Conservation (phyloP, 2,329 filamentous ascomycete genomes). For the Lachnellula arida region DNA sequence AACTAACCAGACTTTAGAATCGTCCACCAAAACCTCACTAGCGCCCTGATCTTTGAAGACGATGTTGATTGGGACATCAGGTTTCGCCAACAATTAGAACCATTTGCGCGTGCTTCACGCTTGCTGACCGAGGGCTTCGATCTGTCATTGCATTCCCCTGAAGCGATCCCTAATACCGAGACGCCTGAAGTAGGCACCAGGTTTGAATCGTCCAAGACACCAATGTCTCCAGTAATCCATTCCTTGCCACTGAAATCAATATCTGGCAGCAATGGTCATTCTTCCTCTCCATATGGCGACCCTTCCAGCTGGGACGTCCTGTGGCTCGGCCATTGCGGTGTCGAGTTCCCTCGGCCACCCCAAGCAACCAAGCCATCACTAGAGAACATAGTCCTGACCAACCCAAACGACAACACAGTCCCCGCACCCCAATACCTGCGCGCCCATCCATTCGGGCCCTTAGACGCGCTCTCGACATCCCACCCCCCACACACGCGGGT, state of each 20-base stretch:
- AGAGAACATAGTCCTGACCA: conserved; percentile 11
- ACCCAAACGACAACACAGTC: conserved; percentile 11
- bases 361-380: neutral
- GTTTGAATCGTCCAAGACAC: conserved; percentile 12
- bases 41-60: conserved; percentile 41
- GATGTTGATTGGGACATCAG: conserved; percentile 42
- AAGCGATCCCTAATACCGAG: conserved; percentile 20
- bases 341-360: conserved; percentile 11
- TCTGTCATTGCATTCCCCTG: conserved; percentile 2
- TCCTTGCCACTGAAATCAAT: conserved; percentile 6
- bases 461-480: conserved; percentile 11
- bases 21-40: conserved; percentile 28
- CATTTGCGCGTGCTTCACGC: conserved; percentile 11
- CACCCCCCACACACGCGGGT: conserved; percentile 14
- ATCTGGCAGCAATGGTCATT: neutral
- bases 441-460: conserved; percentile 18
- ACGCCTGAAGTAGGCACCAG: conserved; percentile 11
- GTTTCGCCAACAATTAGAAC: conserved; percentile 11
- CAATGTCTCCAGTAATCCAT: conserved; percentile 5
- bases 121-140: conserved; percentile 4
- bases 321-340: conserved; percentile 18
- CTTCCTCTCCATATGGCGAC: conserved; percentile 13
- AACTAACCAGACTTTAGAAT: conserved; percentile 8
- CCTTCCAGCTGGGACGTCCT: conserved; percentile 17
- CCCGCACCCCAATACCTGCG: conserved; percentile 14